Evolutionary conservation across 257 asterid species (phyloP), one percentile per base, ranked within the genome.

Genomic region (Datura wrightii): DNA sequence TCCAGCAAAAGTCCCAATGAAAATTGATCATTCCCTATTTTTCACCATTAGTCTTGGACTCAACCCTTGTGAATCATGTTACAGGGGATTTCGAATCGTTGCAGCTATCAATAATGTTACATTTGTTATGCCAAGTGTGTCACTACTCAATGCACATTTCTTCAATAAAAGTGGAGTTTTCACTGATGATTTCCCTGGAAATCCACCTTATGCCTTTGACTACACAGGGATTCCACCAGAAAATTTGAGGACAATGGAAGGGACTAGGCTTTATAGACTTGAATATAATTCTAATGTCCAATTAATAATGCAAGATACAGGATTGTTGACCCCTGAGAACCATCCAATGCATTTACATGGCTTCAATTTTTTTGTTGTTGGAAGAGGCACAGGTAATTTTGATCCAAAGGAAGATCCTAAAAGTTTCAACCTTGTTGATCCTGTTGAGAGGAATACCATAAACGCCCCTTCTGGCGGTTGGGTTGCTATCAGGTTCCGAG

Each of bases 301-400:
- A 48, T 5, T 91, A 52, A 90, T 92, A 62, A 31, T 89, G 87
- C 96, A 90, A 65, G 94, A 90, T 18, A 92, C 96, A 0, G 93
- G 88, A 59, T 89, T 92, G 93, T 79, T 92, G 16, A 85, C 86
- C 41, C 91, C 94, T 16, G 94, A 91, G 80, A 89, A 72, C 56
- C 95, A 91, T 67, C 94, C 95, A 34, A 85, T 92, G 79, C 94
- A 92, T 89, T 86, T 92, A 67, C 95, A 92, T 3, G 95, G 95
- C 4, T 87, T 79, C 67, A 91, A 92, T 86, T 92, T 92, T 85
- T 91, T 89, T 69, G 89, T 52, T 41, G 85, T 91, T 46, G 93
- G 96, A 37, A 91, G 55, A 36, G 94, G 96, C 44, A 11, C 19
- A 37, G 93, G 93, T 1, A 91, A 91, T 78, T 90, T 86, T 19